Conservation (phyloP, 1,284 basidiomycete genomes). For the Entoloma clypeatum region DNA sequence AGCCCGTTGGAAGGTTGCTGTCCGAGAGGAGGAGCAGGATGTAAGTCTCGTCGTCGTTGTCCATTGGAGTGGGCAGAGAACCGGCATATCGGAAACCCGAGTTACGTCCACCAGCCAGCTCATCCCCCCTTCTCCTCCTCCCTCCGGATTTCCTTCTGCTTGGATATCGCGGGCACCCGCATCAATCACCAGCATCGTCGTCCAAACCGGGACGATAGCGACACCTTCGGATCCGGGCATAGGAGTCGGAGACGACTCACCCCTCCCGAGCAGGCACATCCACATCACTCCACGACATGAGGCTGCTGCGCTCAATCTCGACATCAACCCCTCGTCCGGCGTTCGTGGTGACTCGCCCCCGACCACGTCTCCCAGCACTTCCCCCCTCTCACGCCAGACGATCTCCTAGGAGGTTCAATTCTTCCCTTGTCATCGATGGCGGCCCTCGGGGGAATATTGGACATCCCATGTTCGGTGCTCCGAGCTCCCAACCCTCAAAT, state of each 20-base stretch:
- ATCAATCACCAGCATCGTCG: too few relatives aligned
- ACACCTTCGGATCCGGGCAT: too few relatives aligned
- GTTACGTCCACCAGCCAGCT: background rate
- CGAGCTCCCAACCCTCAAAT: constrained; percentile 16
- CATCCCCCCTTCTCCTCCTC: too few relatives aligned
- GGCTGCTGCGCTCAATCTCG: constrained; percentile 19
- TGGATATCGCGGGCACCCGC: too few relatives aligned
- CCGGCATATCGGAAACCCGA: too few relatives aligned
- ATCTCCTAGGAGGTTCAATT: constrained; percentile 27
- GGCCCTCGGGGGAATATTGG: constrained; percentile 19
- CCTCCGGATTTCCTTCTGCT: background rate
- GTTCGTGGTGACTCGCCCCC: constrained; percentile 16
- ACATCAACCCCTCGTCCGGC: constrained; percentile 16
- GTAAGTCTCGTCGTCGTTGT: constrained; percentile 50
- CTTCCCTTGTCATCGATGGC: constrained; percentile 31
- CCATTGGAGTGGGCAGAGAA: constrained; percentile 20
- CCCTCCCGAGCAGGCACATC: too few relatives aligned
- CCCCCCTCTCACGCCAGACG: background rate
- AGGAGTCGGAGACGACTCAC: too few relatives aligned
- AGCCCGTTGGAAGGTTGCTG: constrained; percentile 83
- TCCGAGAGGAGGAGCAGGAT: constrained; percentile 73
- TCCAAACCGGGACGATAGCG: too few relatives aligned
- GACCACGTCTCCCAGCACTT: constrained; percentile 7
- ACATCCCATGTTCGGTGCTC: constrained; percentile 22
- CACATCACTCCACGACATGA: too few relatives aligned